phyloP scores from a whole-genome alignment of 2,329 filamentous ascomycete genomes.

The Diaporthe sp. region DNA sequence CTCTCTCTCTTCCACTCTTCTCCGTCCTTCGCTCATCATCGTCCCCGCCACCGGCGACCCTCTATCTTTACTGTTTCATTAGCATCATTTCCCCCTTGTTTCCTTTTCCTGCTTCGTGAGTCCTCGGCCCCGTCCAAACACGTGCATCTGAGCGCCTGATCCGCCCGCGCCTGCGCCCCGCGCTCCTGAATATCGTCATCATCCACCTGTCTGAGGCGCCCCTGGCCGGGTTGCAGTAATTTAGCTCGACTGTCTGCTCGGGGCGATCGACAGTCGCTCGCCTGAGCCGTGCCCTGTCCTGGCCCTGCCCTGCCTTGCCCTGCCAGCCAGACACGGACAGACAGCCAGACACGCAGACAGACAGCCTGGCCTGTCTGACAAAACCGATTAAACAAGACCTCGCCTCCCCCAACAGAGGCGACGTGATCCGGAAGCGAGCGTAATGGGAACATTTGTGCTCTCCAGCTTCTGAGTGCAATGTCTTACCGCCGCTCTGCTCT shows the following conservation, averaged over 20 bases:
- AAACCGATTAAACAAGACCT: constrained; percentile 21
- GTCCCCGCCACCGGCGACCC: constrained; percentile 14
- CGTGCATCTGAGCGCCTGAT: neutral
- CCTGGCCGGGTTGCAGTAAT: constrained; percentile 40
- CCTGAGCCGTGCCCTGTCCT: neutral
- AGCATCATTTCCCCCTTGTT: constrained; percentile 20
- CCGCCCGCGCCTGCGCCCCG: neutral
- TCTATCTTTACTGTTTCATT: constrained; percentile 3
- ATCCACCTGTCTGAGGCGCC: constrained; percentile 29
- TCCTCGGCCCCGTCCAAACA: neutral
- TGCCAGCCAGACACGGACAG: neutral
- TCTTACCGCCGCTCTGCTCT: constrained; percentile 40
- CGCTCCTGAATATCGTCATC: constrained; percentile 40
- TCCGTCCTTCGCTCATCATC: neutral
- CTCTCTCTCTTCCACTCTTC: neutral
- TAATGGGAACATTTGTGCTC: constrained; percentile 34
- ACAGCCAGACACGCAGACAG: neutral
- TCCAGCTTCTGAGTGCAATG: constrained; percentile 38
- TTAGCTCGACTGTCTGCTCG: neutral
- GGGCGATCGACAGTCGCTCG: constrained; percentile 35
- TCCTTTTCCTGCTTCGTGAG: neutral
- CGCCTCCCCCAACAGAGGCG: constrained; percentile 19
- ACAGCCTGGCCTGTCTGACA: constrained; percentile 1
- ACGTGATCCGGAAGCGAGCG: constrained; percentile 24
- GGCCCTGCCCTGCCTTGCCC: neutral